A percentile compares a stretch with the other conserved stretches of the same genome.
Evolutionary conservation across 139 green algal species (phyloP).

Genomic region (Coccomyxa sp.): DNA sequence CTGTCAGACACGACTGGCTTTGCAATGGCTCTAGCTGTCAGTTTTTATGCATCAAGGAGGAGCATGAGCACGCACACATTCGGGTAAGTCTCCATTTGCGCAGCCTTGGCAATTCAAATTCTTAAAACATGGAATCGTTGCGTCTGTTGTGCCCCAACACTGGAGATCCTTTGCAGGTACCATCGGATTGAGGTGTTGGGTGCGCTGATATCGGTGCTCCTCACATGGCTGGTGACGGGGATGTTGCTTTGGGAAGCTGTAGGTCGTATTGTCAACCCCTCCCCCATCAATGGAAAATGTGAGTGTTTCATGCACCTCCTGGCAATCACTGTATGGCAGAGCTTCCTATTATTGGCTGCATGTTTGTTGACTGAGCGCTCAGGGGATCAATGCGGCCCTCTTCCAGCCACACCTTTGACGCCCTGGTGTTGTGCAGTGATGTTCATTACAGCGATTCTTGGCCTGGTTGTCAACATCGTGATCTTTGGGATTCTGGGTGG

Average conservation of each 20-base stretch:
- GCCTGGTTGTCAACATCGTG: too few relatives aligned
- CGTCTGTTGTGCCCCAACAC: not conserved
- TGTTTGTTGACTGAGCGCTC: too few relatives aligned
- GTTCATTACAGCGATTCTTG: too few relatives aligned
- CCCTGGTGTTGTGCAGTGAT: too few relatives aligned
- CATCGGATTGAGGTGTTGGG: conserved; percentile 89
- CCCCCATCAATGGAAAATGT: conserved; percentile 71
- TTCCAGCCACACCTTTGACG: too few relatives aligned
- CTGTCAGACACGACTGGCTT: conserved; percentile 89
- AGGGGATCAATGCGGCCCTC: too few relatives aligned
- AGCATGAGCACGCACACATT: conserved; percentile 20
- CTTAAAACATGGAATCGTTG: not conserved
- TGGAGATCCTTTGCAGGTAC: conserved; percentile 65
- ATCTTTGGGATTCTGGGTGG: too few relatives aligned
- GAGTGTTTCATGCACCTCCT: conserved; percentile 10
- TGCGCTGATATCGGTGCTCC: conserved; percentile 78
- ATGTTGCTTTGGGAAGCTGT: conserved; percentile 85
- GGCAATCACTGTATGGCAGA: too few relatives aligned
- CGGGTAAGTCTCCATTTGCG: conserved; percentile 3
- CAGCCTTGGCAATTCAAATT: not conserved
- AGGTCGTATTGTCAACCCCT: conserved; percentile 54
- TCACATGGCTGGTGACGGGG: conserved; percentile 87
- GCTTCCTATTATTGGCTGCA: too few relatives aligned
- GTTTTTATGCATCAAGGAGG: conserved; percentile 15
- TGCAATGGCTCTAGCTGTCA: conserved; percentile 73